A percentile compares a stretch with the other conserved stretches of the same genome.
Evolutionary conservation across 2,329 filamentous ascomycete genomes (phyloP).

Genomic region (Ceratocystis ficicola): DNA sequence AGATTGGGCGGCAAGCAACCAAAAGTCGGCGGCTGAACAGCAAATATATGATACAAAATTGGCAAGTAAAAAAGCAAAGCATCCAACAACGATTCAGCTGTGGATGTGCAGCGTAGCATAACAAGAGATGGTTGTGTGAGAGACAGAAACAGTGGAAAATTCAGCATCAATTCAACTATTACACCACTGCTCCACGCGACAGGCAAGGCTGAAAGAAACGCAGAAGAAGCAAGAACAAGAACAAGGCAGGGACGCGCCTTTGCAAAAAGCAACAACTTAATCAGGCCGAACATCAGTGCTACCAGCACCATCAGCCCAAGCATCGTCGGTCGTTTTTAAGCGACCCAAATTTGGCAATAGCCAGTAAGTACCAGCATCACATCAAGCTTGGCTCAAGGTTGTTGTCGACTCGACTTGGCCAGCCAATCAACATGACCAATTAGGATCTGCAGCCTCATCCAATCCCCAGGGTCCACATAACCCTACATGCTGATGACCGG

Average conservation of each 20-base stretch:
- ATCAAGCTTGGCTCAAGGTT: neutral
- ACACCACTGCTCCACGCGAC: neutral
- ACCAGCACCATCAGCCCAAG: neutral
- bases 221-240: neutral
- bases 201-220: neutral
- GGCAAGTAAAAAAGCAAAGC: no score
- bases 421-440: conserved; percentile 7
- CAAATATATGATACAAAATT: neutral
- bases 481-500: neutral
- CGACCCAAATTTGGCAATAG: neutral
- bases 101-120: neutral
- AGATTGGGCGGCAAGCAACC: neutral
- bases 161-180: neutral
- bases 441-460: conserved; percentile 1
- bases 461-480: neutral
- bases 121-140: neutral
- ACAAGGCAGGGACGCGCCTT: conserved; percentile 5
- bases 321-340: conserved; percentile 4
- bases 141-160: neutral
- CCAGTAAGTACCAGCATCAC: neutral
- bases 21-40: neutral
- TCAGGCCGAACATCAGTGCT: neutral
- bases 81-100: no score
- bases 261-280: neutral
- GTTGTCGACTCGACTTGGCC: no score